Base-by-base conservation (phyloP, 768 basidiomycete genomes). In the Lactifluus volemus region DNA sequence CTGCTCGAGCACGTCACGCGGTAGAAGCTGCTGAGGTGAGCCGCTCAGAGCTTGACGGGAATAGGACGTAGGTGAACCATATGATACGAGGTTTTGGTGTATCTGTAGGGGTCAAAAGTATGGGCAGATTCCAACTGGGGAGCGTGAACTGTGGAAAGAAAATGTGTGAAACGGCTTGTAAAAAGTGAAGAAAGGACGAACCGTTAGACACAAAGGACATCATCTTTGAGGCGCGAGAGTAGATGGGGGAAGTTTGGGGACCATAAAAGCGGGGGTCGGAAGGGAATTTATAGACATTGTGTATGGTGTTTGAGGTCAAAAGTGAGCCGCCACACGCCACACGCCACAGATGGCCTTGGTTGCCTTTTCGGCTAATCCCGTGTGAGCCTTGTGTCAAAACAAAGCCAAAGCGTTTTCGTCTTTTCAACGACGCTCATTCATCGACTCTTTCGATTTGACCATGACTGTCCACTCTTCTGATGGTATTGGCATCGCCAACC, bases 401-500 rank as follows among this genome's bases (percentile, higher is more conserved):
- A 59, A 44, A 21, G 42, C 21, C 58, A 59, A 59, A 59, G 29
- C 38, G 19, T 29, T 19, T 15, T n/a, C 2, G 4, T 48, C 21
- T 39, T 15, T 29, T 25, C 52, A 25, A 25, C 25, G 25, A 25
- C 25, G 25, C 25, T 30, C 39, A 32, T 19, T 50, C 21, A 30
- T 19, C 11, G n/a, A 34, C 21, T 36, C 3, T 32, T 4, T 45
- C 34, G 30, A 21, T 5, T n/a, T 7, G 36, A 45, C 38, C n/a
- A 66, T 66, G 65, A 49, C 67, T 25, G 64, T 70, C 30, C 67
- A 67, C 36, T 69, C 72, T 10, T 67, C 78, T 63, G 88, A 90
- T 74, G 90, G 91, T 65, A 92, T 93, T 73, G 92, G 92, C 66
- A 94, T 95, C 71, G 90, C 92, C 71, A 98, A 98, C 79, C 81